phyloP scores from a whole-genome alignment of 305 asterid species.

The Andrographis paniculata region DNA sequence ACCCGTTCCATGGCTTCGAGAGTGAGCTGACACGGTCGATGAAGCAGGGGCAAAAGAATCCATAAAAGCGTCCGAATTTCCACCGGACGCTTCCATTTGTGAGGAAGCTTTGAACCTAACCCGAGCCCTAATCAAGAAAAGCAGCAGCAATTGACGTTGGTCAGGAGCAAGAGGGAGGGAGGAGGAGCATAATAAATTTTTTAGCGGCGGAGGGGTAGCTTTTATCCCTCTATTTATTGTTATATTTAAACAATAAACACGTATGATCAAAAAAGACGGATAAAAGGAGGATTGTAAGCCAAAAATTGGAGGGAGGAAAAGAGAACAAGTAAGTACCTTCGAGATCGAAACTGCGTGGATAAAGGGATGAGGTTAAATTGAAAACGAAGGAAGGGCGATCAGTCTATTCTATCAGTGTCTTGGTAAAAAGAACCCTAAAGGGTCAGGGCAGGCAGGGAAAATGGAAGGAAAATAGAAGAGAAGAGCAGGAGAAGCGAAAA shows the following conservation, averaged over 20 bases:
- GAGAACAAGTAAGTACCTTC: no score
- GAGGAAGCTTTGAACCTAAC: conserved; percentile 37
- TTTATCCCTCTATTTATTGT: no score
- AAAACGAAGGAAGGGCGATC: conserved; percentile 11
- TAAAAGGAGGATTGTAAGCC: no score
- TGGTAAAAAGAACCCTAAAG: conserved; percentile 19
- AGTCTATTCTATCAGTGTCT: conserved; percentile 10
- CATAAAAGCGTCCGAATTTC: conserved; percentile 56
- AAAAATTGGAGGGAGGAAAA: no score
- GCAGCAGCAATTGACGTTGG: conserved; percentile 8
- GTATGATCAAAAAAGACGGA: no score
- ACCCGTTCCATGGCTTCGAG: conserved; percentile 43
- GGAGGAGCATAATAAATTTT: not conserved
- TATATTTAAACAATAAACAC: not conserved
- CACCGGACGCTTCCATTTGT: conserved; percentile 69
- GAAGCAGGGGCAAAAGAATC: conserved; percentile 24
- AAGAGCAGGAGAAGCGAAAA: no score
- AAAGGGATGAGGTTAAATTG: conserved; percentile 16
- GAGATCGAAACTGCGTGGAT: conserved; percentile 53
- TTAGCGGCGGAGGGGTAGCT: conserved; percentile 10
- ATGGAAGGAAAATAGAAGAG: no score
- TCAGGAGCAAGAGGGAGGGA: not conserved
- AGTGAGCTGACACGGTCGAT: conserved; percentile 21
- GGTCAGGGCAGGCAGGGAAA: conserved; percentile 6
- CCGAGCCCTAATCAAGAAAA: conserved; percentile 41